Conservation (phyloP, 306 rosid genomes). For the Quercus engelmannii region DNA sequence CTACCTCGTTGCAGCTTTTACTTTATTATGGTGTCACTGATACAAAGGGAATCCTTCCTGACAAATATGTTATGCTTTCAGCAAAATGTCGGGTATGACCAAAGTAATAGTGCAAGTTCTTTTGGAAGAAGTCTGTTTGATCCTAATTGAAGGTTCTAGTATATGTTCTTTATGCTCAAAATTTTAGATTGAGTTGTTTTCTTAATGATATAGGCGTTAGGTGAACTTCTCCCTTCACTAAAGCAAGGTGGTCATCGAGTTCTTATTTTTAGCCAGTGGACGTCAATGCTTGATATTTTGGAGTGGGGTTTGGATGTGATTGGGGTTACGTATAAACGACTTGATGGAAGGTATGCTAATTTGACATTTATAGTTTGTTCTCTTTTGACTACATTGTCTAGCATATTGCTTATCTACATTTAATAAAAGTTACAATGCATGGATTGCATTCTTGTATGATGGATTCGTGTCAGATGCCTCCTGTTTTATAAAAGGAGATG, state of each 20-base stretch:
- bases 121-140: constrained; percentile 11
- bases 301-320: constrained; percentile 97
- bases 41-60: constrained; percentile 70
- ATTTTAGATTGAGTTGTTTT: constrained; percentile 26
- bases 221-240: constrained; percentile 75
- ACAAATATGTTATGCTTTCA: constrained; percentile 74
- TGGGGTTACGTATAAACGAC: constrained; percentile 84
- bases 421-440: background rate
- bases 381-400: background rate
- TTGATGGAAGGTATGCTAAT: constrained; percentile 81
- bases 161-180: constrained; percentile 14
- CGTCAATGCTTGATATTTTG: constrained; percentile 95
- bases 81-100: constrained; percentile 84
- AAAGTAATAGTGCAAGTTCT: background rate
- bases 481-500: background rate
- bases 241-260: constrained; percentile 79
- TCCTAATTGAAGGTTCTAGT: constrained; percentile 3
- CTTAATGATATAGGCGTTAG: constrained; percentile 57
- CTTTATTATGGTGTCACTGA: constrained; percentile 59
- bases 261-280: constrained; percentile 95
- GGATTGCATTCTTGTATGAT: background rate
- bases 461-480: background rate
- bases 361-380: background rate
- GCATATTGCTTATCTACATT: background rate
- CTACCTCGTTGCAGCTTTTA: constrained; percentile 59